Conservation (phyloP, 2,329 filamentous ascomycete species). For the Fonsecaea nubica region DNA sequence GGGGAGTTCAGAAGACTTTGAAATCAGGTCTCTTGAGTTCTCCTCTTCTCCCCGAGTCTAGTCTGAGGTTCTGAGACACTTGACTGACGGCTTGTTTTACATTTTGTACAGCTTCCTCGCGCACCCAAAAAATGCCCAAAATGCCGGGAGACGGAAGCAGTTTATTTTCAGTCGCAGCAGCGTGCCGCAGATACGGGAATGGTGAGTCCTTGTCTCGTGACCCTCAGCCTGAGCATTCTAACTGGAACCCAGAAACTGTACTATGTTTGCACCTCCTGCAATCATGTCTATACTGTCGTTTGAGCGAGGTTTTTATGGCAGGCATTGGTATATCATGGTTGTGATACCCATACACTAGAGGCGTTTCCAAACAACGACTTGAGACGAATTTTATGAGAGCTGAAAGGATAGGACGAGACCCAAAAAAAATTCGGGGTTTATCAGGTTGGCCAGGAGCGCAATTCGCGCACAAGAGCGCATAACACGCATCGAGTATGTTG, state of each 20-base stretch:
- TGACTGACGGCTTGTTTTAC: slow-evolving; percentile 38
- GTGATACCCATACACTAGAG: slow-evolving; percentile 24
- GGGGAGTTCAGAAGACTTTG: slow-evolving; percentile 1
- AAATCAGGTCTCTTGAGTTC: neutral
- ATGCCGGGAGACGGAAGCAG: slow-evolving; percentile 86
- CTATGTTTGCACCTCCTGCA: slow-evolving; percentile 92
- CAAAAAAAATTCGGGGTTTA: neutral
- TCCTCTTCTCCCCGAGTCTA: slow-evolving; percentile 5
- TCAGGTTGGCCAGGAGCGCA: neutral
- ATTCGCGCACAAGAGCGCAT: neutral
- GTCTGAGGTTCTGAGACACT: slow-evolving; percentile 44
- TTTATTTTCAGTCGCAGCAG: slow-evolving; percentile 99
- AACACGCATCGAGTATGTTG: neutral
- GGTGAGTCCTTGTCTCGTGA: slow-evolving; percentile 64
- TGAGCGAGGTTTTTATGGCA: slow-evolving; percentile 29
- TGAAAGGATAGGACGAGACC: neutral
- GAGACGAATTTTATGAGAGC: neutral
- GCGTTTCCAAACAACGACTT: slow-evolving; percentile 11
- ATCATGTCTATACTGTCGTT: slow-evolving; percentile 72
- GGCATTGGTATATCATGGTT: neutral
- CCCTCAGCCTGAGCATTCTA: neutral
- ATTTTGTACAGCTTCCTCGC: slow-evolving; percentile 77
- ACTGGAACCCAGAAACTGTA: slow-evolving; percentile 74
- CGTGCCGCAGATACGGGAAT: slow-evolving; percentile 96
- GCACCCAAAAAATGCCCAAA: slow-evolving; percentile 83